Conservation (phyloP, 1,139 yeast species). For the Blastobotrys elegans region DNA sequence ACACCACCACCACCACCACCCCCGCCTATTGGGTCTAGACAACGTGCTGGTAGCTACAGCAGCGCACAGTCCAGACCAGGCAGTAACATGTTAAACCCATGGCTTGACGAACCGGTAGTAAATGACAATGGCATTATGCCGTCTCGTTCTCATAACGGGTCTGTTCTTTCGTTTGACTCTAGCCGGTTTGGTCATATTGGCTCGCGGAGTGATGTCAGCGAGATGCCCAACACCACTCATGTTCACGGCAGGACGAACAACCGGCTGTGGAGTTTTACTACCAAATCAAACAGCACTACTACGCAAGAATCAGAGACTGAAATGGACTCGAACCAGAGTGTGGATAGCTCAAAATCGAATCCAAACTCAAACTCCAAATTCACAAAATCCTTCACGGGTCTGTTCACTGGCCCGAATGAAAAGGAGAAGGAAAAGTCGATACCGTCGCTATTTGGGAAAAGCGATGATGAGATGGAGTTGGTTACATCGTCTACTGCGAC, state of each 20-base stretch:
- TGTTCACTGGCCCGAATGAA: conserved; percentile 17
- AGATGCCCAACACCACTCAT: neutral
- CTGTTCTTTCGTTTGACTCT: conserved; percentile 14
- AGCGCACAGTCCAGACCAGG: conserved; percentile 16
- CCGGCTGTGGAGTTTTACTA: conserved; percentile 2
- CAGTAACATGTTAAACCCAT: conserved; percentile 21
- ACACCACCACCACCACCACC: conserved; percentile 1
- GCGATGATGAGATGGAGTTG: conserved; percentile 17
- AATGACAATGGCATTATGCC: conserved; percentile 12
- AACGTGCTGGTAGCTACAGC: conserved; percentile 24
- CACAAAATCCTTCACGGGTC: conserved; percentile 26
- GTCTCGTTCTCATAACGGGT: conserved; percentile 16
- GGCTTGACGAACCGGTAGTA: conserved; percentile 18
- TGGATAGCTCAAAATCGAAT: conserved; percentile 16
- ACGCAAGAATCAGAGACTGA: neutral
- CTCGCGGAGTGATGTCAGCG: conserved; percentile 1
- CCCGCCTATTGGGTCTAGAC: conserved; percentile 22
- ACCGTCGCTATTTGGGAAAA: conserved; percentile 25
- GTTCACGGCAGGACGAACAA: neutral
- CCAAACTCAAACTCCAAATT: conserved; percentile 19
- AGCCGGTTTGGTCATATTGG: conserved; percentile 13
- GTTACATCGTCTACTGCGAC: neutral
- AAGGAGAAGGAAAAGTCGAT: conserved; percentile 21
- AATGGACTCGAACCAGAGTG: conserved; percentile 13
- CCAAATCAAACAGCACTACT: neutral